A percentile compares a stretch with the other conserved stretches of the same genome.
Conservation (phyloP, 352 stramenopile genomes). For the Lagenidium giganteum region DNA sequence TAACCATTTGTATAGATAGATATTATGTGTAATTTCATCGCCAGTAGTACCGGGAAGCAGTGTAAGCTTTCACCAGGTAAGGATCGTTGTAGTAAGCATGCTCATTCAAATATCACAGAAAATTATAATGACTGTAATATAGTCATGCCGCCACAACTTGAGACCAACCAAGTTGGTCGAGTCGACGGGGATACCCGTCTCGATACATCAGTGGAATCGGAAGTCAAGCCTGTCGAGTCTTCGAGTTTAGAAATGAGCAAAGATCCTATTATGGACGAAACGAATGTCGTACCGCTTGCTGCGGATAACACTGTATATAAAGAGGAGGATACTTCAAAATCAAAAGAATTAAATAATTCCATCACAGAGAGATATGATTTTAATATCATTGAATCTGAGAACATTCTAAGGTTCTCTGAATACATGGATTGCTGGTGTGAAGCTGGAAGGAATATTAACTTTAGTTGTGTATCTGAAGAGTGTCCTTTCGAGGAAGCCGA, state of each 20-base stretch:
- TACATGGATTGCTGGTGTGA: too few relatives aligned
- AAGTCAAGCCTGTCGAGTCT: conserved; percentile 6
- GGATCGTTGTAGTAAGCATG: background rate
- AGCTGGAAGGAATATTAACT: too few relatives aligned
- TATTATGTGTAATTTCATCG: background rate
- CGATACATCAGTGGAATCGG: conserved; percentile 9
- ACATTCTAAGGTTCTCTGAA: background rate
- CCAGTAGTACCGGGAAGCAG: background rate
- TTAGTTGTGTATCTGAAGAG: too few relatives aligned
- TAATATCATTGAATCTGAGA: conserved; percentile 3
- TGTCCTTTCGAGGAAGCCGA: too few relatives aligned
- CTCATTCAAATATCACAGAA: background rate
- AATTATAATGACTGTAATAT: conserved; percentile 1
- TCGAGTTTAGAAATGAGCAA: conserved; percentile 5
- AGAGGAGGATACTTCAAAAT: conserved; percentile 9
- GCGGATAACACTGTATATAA: conserved; percentile 9
- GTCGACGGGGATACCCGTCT: background rate
- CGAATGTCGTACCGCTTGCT: conserved; percentile 7
- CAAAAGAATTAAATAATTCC: conserved; percentile 8
- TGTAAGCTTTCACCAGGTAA: background rate
- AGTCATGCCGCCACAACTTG: conserved; percentile 10
- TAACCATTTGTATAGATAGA: too few relatives aligned
- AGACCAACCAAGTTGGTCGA: too few relatives aligned
- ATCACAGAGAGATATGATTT: background rate
- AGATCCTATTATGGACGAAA: conserved; percentile 6